phyloP scores from a whole-genome alignment of 495 filamentous ascomycete genomes.

The Penicillium odoratum region DNA sequence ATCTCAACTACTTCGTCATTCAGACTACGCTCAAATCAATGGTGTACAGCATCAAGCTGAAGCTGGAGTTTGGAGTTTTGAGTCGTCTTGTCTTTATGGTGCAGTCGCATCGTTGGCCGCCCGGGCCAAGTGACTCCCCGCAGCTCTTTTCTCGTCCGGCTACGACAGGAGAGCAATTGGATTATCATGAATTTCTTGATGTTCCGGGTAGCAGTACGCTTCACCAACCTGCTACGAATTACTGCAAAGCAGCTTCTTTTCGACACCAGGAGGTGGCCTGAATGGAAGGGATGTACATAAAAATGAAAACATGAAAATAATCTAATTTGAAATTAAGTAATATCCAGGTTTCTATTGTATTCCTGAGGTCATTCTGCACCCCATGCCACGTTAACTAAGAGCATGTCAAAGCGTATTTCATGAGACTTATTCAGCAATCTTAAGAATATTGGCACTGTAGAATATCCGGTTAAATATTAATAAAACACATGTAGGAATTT shows the following conservation, averaged over 20 bases:
- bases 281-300: not conserved
- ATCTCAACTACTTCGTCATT: constrained; percentile 11
- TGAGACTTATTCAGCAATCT: too few species aligned
- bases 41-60: constrained; percentile 23
- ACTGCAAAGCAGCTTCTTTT: not conserved
- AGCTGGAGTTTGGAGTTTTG: constrained; percentile 20
- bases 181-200: constrained; percentile 12
- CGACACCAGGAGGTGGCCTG: not conserved
- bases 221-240: constrained; percentile 8
- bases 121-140: constrained; percentile 8
- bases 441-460: too few species aligned
- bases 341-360: too few species aligned
- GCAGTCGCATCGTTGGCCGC: constrained; percentile 19
- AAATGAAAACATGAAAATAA: not conserved
- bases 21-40: constrained; percentile 17
- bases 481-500: too few species aligned
- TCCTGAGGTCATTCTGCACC: too few species aligned
- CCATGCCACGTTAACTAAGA: too few species aligned
- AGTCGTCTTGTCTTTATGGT: constrained; percentile 18
- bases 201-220: not conserved
- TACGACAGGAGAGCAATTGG: not conserved
- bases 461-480: too few species aligned
- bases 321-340: not conserved
- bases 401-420: too few species aligned
- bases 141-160: not conserved